Base-by-base conservation (phyloP, 129 eudicot species). In the Chrysanthemum makinoi region DNA sequence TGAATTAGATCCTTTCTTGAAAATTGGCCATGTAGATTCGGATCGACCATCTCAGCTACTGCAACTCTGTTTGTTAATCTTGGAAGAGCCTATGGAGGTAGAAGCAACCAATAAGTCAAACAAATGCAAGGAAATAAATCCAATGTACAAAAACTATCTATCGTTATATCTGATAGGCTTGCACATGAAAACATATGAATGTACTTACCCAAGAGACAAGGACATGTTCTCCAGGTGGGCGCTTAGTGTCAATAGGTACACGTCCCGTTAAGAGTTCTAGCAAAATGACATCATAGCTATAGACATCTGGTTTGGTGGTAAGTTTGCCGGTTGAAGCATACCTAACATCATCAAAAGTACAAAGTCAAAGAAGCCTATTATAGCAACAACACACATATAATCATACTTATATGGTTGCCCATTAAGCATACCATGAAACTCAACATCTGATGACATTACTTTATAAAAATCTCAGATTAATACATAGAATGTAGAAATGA, bases 161-260 rank as follows among this genome's bases (percentile, higher is more conserved):
- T 18, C 28, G 12, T 13, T 62, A 33, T 0, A 28, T 50, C 39
- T 13, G 7, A 13, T 12, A 20, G 69, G 22, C 53, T 39, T n/a
- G 15, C 15, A 55, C 22, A 60, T 46, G 15, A 43, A 46, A 76
- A 13, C 35, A 20, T 13, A 16, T 10, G 17, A 43, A 1, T 33
- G 62, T 65, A 76, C 94, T 86, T 61, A 90, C 99, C 97, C 97
- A 90, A 15, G 96, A 85, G 51, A 89, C 93, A n/a, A 94, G 90
- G 62, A 89, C 95, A 48, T 94, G 98, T 74, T 94, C 98, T 68
- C 96, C 98, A 0, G 95, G 79, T 55, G 98, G 95, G 19, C 95
- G 90, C 50, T 75, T 81, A 2, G 86, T 84, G 39, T 94, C 96
- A 49, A 94, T 79, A 2, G 98, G 98, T 67, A 87, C 79, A 24